These are phyloP conservation scores for Phialemonium atrogriseum DNA, from an alignment of 2,329 filamentous ascomycete species.

Conservation along the genomic window DNA sequence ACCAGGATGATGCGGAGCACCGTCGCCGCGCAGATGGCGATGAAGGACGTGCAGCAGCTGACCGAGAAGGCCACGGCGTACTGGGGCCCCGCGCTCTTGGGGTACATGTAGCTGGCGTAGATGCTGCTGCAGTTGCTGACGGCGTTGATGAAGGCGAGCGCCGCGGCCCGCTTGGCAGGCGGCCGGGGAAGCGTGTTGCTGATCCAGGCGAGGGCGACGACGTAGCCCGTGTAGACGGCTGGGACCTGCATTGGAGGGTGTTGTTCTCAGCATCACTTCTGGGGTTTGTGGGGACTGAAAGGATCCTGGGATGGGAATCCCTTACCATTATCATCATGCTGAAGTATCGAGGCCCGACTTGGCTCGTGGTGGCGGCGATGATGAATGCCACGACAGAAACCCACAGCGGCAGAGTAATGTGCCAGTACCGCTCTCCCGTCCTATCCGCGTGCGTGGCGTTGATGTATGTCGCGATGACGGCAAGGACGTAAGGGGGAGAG, in stretches of 20 bases:
- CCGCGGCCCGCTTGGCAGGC: slow-evolving; percentile 61
- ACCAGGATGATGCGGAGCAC: slow-evolving; percentile 55
- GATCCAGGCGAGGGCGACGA: slow-evolving; percentile 66
- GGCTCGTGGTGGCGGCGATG: slow-evolving; percentile 54
- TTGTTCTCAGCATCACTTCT: no score
- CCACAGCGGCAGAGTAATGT: slow-evolving; percentile 54
- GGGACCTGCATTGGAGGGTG: slow-evolving; percentile 29
- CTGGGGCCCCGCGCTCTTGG: slow-evolving; percentile 31
- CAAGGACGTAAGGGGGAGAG: slow-evolving; percentile 56
- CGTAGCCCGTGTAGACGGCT: slow-evolving; percentile 57
- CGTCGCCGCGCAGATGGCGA: slow-evolving; percentile 57
- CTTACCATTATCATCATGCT: slow-evolving; percentile 62
- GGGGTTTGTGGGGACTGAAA: no score
- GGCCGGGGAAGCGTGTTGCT: slow-evolving; percentile 67
- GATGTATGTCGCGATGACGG: slow-evolving; percentile 50
- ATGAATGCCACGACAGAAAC: slow-evolving; percentile 59
- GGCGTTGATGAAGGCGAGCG: slow-evolving; percentile 68
- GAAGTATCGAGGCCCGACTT: slow-evolving; percentile 54
- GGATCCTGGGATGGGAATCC: slow-evolving; percentile 4
- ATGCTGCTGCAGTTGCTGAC: slow-evolving; percentile 62
- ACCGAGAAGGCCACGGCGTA: slow-evolving; percentile 56
- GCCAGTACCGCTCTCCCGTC: slow-evolving; percentile 63
- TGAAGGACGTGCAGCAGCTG: slow-evolving; percentile 55
- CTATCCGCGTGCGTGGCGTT: slow-evolving; percentile 66
- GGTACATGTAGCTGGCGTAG: slow-evolving; percentile 67